phyloP scores from a whole-genome alignment of 768 basidiomycete genomes.

The Naganishia kalamii region DNA sequence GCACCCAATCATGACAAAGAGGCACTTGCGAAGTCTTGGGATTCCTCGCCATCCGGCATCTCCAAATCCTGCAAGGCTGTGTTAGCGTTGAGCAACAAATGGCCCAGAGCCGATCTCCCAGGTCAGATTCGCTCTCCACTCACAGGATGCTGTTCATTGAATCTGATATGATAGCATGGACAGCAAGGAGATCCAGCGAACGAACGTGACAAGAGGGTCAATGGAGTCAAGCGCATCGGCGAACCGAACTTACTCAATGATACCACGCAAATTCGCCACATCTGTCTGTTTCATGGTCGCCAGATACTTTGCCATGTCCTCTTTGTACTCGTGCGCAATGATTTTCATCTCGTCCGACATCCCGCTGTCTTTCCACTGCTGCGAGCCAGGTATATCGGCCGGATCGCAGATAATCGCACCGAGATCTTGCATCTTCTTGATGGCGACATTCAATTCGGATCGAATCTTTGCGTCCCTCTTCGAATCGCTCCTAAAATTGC shows the following conservation, averaged over 20 bases:
- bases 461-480: neutral
- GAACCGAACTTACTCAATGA: conserved; percentile 6
- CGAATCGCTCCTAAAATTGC: neutral
- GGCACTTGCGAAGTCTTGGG: neutral
- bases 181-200: too few relatives aligned
- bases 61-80: neutral
- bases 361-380: neutral
- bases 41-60: neutral
- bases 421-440: neutral
- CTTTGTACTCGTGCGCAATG: neutral
- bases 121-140: too few relatives aligned
- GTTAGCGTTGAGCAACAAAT: too few relatives aligned
- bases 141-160: too few relatives aligned
- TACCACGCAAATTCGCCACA: neutral
- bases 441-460: neutral
- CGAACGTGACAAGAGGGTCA: too few relatives aligned
- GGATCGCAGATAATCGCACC: neutral
- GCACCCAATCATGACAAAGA: too few relatives aligned
- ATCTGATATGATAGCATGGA: too few relatives aligned
- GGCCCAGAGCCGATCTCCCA: too few relatives aligned
- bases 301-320: conserved; percentile 2
- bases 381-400: neutral
- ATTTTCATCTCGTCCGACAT: neutral
- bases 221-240: too few relatives aligned
- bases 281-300: neutral